Conservation (phyloP, 495 filamentous ascomycete genomes). For the Neurospora sp. region DNA sequence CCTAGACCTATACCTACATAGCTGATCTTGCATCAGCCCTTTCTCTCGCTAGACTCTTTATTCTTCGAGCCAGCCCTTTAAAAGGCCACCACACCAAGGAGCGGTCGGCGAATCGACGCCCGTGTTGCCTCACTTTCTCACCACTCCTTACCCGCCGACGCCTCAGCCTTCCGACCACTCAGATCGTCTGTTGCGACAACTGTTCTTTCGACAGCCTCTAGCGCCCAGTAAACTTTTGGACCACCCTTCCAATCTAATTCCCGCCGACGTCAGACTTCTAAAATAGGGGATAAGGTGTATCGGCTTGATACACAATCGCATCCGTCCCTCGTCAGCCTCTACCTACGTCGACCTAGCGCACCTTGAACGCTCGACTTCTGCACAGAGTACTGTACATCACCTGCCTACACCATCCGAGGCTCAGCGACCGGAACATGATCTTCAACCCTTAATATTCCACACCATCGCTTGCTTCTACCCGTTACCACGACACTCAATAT, state of each 20-base stretch:
- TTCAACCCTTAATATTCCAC: background rate
- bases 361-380: background rate
- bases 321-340: background rate
- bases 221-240: constrained; percentile 9
- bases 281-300: background rate
- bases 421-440: background rate
- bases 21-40: background rate
- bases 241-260: background rate
- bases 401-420: background rate
- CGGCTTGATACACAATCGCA: background rate
- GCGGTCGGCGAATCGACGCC: constrained; percentile 24
- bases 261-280: background rate
- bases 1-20: background rate
- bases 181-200: constrained; percentile 18
- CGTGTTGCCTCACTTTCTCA: constrained; percentile 6
- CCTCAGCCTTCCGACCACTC: constrained; percentile 18
- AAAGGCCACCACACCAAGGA: constrained; percentile 10
- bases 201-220: constrained; percentile 11
- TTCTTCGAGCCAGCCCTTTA: constrained; percentile 1
- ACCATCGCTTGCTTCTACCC: background rate
- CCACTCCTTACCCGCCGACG: constrained; percentile 22
- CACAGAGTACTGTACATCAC: background rate
- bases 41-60: constrained; percentile 2
- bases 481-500: constrained; percentile 18
- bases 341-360: background rate